phyloP scores from a whole-genome alignment of 2,329 filamentous ascomycete genomes.

The Epicoccum nigrum region DNA sequence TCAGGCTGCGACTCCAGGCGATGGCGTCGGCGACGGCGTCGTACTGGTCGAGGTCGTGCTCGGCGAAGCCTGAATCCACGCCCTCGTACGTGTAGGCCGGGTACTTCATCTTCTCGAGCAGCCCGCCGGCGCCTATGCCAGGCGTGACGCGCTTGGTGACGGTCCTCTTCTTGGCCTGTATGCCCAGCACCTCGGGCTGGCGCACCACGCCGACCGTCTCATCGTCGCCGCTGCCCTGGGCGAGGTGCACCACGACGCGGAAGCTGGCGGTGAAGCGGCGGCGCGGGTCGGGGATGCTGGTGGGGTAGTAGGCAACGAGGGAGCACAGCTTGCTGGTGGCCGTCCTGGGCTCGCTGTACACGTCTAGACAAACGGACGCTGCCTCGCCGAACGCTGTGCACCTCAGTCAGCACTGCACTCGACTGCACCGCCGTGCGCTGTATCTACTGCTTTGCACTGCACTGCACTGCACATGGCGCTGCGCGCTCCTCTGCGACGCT shows the following conservation, averaged over 20 bases:
- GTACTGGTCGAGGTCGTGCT: conserved; percentile 71
- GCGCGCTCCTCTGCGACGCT: too few relatives aligned
- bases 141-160: conserved; percentile 57
- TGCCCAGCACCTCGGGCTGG: conserved; percentile 58
- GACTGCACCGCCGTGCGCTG: too few relatives aligned
- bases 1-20: conserved; percentile 71
- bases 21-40: conserved; percentile 68
- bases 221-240: conserved; percentile 43
- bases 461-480: too few relatives aligned
- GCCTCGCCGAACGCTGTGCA: conserved; percentile 68
- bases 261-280: conserved; percentile 53
- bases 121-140: conserved; percentile 58
- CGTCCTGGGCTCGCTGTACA: conserved; percentile 62
- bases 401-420: too few relatives aligned
- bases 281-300: conserved; percentile 60
- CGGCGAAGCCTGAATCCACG: conserved; percentile 70
- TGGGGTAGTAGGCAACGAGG: conserved; percentile 68
- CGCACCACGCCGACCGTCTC: conserved; percentile 58
- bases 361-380: conserved; percentile 64
- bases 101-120: conserved; percentile 50
- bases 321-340: conserved; percentile 59
- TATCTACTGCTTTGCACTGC: too few relatives aligned
- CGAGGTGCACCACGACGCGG: conserved; percentile 64
- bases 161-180: conserved; percentile 58
- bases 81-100: conserved; percentile 62